Percentiles rank a stretch among this genome's conserved stretches.
These are phyloP conservation scores for Thelonectria discophora DNA, from an alignment of 2,329 filamentous ascomycete genomes.

Conservation along the genomic window DNA sequence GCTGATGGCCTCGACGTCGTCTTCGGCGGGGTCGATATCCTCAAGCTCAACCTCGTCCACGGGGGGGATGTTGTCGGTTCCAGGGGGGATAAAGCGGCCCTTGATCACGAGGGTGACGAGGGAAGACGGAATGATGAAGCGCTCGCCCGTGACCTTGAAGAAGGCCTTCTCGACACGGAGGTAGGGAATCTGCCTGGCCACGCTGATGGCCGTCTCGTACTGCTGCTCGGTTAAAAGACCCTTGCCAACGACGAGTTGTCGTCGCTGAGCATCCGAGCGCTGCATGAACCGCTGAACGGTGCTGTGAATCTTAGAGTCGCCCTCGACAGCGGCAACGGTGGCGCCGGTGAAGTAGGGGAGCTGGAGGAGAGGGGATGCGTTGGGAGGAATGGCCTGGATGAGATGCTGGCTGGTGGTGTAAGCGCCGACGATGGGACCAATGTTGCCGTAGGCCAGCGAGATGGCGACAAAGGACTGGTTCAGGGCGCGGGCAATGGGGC, in stretches of 20 bases:
- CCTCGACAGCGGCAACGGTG: constrained; percentile 73
- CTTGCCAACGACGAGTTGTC: constrained; percentile 74
- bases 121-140: constrained; percentile 88
- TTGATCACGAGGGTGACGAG: constrained; percentile 96
- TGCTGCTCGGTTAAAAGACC: constrained; percentile 77
- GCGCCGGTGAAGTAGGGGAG: constrained; percentile 83
- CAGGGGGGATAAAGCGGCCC: constrained; percentile 90
- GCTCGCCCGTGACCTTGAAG: constrained; percentile 98
- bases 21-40: constrained; percentile 91
- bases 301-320: constrained; percentile 77
- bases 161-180: constrained; percentile 91
- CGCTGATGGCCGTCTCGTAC: constrained; percentile 77
- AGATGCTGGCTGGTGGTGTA: constrained; percentile 86
- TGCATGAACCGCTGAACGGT: constrained; percentile 90
- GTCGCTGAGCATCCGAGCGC: constrained; percentile 77
- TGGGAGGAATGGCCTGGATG: constrained; percentile 87
- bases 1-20: constrained; percentile 85
- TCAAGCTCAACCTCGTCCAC: constrained; percentile 83
- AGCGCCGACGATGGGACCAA: constrained; percentile 80
- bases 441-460: constrained; percentile 85
- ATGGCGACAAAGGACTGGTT: constrained; percentile 90
- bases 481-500: constrained; percentile 83
- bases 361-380: constrained; percentile 87
- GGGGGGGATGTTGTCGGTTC: constrained; percentile 76
- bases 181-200: constrained; percentile 85